phyloP scores from a whole-genome alignment of 495 filamentous ascomycete species.

The Aspergillus nanangensis region DNA sequence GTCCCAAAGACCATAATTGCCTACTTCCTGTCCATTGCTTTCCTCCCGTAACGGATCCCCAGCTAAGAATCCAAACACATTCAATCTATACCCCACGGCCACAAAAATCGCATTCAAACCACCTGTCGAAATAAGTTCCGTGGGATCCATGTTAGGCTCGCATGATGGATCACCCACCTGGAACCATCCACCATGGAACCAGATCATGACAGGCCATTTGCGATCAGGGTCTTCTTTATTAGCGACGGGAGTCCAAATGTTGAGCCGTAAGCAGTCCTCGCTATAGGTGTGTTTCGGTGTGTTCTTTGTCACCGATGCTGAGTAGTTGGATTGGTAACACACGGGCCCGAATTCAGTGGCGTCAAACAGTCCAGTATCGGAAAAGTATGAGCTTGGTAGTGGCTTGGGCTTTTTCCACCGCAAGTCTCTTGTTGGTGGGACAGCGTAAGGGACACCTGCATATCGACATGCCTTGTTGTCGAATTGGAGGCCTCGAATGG shows the following conservation, averaged over 20 bases:
- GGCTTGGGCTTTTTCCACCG: constrained; percentile 39
- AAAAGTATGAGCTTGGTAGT: constrained; percentile 32
- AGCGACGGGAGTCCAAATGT: constrained; percentile 35
- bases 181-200: constrained; percentile 49
- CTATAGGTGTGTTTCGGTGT: constrained; percentile 14
- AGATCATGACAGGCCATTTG: constrained; percentile 54
- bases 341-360: constrained; percentile 39
- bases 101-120: constrained; percentile 46
- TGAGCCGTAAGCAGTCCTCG: constrained; percentile 46
- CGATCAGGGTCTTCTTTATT: constrained; percentile 14
- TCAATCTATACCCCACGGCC: constrained; percentile 59
- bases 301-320: constrained; percentile 17
- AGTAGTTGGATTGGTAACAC: constrained; percentile 37
- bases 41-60: constrained; percentile 31
- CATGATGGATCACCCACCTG: constrained; percentile 40
- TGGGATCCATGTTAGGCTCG: constrained; percentile 27
- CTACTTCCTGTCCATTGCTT: constrained; percentile 40
- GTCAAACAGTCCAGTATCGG: constrained; percentile 22
- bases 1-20: constrained; percentile 60
- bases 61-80: constrained; percentile 57
- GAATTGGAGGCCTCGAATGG: constrained; percentile 18
- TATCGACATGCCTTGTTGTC: constrained; percentile 26
- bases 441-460: constrained; percentile 42
- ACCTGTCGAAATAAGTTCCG: constrained; percentile 47
- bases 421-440: constrained; percentile 35